Evolutionary conservation across 192 early-diverging fungal genomes (phyloP), one percentile per base, ranked within the genome.

Genomic region (Pilobolus umbonatus): DNA sequence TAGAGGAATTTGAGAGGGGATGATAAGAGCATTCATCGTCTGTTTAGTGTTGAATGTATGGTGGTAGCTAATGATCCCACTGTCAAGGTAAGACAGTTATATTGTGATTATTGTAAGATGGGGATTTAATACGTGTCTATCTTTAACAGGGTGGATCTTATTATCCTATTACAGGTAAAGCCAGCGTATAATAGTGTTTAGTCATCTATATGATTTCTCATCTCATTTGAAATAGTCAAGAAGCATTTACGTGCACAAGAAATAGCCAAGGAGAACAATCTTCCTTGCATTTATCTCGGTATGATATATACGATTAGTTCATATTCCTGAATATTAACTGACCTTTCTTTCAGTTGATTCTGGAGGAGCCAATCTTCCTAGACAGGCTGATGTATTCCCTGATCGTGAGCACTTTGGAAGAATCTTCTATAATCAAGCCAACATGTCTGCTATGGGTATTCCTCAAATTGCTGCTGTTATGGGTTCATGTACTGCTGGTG

Each of bases 221-320:
- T 2, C 25, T 67, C 61, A 73, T 67, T 24, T n/a, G n/a, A n/a
- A n/a, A 79, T 76, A 58, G 95, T 96, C 46, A 95, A 95, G 78
- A 98, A 98, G 81, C 95, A 98, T 69, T 73, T 98, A 60, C 83
- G 95, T 19, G 95, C 95, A 22, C 95, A 98, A 75, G 95, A 98
- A 69, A 92, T 98, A 60, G 95, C 94, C 14, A 78, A 73, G 51
- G 94, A 96, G 74, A 98, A 98, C 81, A 67, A 76, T 15, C 75
- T 98, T 47, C 95, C 95, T 35, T 98, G 94, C 71, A 88, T 98
- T 58, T 98, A 96, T 65, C 76, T 95, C 15, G 76, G 75, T 77
- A 62, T 40, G 32, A n/a, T 49, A 14, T 30, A 31, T 21, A 11
- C 8, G n/a, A n/a, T n/a, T n/a, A n/a, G n/a, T n/a, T n/a, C n/a